These are phyloP conservation scores for Hypoxylon cercidicola DNA, from an alignment of 495 filamentous ascomycete genomes.

Conservation along the genomic window DNA sequence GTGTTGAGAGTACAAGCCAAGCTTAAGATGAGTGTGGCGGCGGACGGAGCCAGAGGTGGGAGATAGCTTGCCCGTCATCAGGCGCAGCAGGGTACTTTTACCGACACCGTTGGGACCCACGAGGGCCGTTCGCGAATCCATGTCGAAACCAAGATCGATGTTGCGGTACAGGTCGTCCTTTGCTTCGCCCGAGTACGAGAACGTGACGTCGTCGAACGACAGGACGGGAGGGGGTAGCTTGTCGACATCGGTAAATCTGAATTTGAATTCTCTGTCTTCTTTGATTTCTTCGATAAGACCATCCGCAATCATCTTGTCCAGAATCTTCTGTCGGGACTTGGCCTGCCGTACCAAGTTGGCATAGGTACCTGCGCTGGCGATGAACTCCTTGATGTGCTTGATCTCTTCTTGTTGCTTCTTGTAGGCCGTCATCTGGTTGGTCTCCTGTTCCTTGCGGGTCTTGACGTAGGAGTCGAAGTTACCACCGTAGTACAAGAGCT, in stretches of 20 bases:
- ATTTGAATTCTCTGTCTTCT: slow-evolving; percentile 91
- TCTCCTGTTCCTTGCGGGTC: slow-evolving; percentile 93
- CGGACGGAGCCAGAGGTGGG: slow-evolving; percentile 83
- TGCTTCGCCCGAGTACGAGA: slow-evolving; percentile 92
- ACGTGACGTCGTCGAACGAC: slow-evolving; percentile 95
- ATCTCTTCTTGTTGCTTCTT: slow-evolving; percentile 99
- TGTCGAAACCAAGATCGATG: slow-evolving; percentile 98
- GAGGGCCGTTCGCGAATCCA: slow-evolving; percentile 97
- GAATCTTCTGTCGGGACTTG: slow-evolving; percentile 99
- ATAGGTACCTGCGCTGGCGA: slow-evolving; percentile 99
- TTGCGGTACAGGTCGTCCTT: slow-evolving; percentile 95
- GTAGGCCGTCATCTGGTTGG: slow-evolving; percentile 99
- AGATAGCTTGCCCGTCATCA: slow-evolving; percentile 97
- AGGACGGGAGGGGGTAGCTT: slow-evolving; percentile 97
- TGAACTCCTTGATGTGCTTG: slow-evolving; percentile 99
- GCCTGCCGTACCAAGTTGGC: slow-evolving; percentile 99
- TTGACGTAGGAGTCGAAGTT: slow-evolving; percentile 99
- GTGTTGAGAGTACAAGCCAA: slow-evolving; percentile 97
- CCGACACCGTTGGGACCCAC: slow-evolving; percentile 99
- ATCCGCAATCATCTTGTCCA: slow-evolving; percentile 99
- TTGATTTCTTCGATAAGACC: slow-evolving; percentile 94
- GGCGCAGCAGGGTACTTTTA: slow-evolving; percentile 96
- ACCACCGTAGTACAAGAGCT: slow-evolving; percentile 98
- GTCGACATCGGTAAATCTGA: slow-evolving; percentile 98
- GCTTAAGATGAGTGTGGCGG: slow-evolving; percentile 96